phyloP scores from a whole-genome alignment of 225 moss, liverwort and hornwort species.

The Rhytidiadelphus loreus region DNA sequence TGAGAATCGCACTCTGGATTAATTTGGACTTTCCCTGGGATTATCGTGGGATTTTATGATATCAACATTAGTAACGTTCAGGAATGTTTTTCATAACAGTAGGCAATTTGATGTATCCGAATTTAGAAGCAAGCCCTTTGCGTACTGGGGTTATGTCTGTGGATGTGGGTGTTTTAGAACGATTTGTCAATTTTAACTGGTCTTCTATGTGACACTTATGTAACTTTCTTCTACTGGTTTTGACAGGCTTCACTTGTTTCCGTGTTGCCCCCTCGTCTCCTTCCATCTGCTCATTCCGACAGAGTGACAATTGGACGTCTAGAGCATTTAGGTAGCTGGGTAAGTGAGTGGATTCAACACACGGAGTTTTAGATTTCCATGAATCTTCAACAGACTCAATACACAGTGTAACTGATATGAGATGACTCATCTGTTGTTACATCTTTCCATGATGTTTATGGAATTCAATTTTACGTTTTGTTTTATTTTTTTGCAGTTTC shows the following conservation, averaged over 20 bases:
- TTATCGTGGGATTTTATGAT: not conserved
- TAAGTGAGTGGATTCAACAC: constrained; percentile 16
- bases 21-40: not conserved
- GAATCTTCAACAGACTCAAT: not conserved
- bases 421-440: not conserved
- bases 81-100: not conserved
- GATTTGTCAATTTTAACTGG: not conserved
- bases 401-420: not conserved
- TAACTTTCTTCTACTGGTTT: not conserved
- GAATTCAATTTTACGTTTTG: not conserved
- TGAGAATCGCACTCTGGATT: not conserved
- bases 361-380: not conserved
- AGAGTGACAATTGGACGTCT: constrained; percentile 22
- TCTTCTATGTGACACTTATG: not conserved
- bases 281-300: constrained; percentile 30
- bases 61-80: not conserved
- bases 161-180: not conserved
- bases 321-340: constrained; percentile 66
- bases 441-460: not conserved
- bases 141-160: not conserved
- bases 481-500: constrained; percentile 19
- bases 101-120: not conserved
- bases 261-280: constrained; percentile 52
- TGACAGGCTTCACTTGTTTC: constrained; percentile 79
- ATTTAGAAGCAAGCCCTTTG: not conserved